Percentiles rank a stretch among this genome's conserved stretches.
Conservation (phyloP, 2,329 filamentous ascomycete genomes). For the Drechslerella coelobrocha region DNA sequence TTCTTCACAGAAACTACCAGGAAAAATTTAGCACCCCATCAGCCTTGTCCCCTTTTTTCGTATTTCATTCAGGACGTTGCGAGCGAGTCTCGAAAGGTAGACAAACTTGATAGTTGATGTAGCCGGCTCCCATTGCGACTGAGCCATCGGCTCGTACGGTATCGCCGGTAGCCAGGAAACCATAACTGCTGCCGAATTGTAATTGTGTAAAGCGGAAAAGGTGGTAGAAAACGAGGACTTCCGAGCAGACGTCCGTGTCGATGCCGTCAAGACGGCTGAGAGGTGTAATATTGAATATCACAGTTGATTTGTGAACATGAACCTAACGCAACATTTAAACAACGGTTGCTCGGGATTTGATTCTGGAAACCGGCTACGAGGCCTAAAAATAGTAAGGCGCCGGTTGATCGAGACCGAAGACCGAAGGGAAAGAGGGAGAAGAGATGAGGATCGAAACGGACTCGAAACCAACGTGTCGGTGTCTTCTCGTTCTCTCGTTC, state of each 20-base stretch:
- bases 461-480: constrained; percentile 5
- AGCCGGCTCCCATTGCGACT: constrained; percentile 53
- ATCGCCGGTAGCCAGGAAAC: constrained; percentile 51
- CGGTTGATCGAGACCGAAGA: background rate
- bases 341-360: background rate
- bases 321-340: background rate
- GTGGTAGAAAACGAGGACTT: background rate
- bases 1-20: constrained; percentile 55
- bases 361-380: too few species aligned
- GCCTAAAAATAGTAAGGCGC: background rate
- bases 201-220: background rate
- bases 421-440: background rate
- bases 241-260: background rate
- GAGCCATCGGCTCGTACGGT: constrained; percentile 51
- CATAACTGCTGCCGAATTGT: constrained; percentile 4
- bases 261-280: background rate
- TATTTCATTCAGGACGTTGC: background rate
- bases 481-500: too few species aligned
- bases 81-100: background rate
- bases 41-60: too few species aligned
- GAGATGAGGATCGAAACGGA: constrained; percentile 1
- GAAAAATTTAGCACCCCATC: constrained; percentile 8
- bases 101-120: constrained; percentile 54
- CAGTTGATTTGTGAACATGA: background rate
- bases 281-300: background rate